Evolutionary conservation across 345 rosid species (phyloP).

Genomic region (Toxicodendron radicans): DNA sequence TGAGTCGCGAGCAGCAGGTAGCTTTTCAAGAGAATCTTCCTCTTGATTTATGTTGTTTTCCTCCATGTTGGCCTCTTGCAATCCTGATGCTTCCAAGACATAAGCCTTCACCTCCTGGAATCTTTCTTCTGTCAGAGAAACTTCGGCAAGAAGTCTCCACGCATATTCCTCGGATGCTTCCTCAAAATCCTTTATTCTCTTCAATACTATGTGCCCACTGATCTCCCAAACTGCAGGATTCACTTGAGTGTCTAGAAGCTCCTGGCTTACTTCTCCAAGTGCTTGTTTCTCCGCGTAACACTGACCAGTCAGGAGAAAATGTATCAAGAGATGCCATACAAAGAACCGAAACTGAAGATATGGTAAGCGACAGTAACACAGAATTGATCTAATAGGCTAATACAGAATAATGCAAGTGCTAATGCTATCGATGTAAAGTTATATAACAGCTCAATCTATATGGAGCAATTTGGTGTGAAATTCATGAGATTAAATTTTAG

Average conservation of each 20-base stretch:
- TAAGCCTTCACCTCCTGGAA: slow-evolving; percentile 43
- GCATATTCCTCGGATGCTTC: slow-evolving; percentile 48
- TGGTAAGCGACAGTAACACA: no score
- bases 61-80: slow-evolving; percentile 2
- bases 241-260: slow-evolving; percentile 48
- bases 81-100: slow-evolving; percentile 35
- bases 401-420: no score
- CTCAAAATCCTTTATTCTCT: slow-evolving; percentile 44
- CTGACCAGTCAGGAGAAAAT: slow-evolving; percentile 16
- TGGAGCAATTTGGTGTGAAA: no score
- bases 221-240: slow-evolving; percentile 61
- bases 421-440: no score
- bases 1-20: slow-evolving; percentile 10
- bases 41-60: not conserved
- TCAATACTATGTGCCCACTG: slow-evolving; percentile 52
- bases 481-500: no score
- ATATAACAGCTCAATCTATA: no score
- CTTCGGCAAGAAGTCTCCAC: slow-evolving; percentile 49
- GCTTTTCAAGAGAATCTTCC: slow-evolving; percentile 20
- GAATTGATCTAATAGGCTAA: no score
- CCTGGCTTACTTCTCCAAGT: slow-evolving; percentile 42
- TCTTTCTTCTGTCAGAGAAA: slow-evolving; percentile 50
- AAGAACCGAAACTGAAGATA: not conserved
- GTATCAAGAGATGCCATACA: not conserved
- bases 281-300: slow-evolving; percentile 61